Base-by-base conservation (phyloP, 2,329 filamentous ascomycete species). In the Phaeomoniella chlamydospora region DNA sequence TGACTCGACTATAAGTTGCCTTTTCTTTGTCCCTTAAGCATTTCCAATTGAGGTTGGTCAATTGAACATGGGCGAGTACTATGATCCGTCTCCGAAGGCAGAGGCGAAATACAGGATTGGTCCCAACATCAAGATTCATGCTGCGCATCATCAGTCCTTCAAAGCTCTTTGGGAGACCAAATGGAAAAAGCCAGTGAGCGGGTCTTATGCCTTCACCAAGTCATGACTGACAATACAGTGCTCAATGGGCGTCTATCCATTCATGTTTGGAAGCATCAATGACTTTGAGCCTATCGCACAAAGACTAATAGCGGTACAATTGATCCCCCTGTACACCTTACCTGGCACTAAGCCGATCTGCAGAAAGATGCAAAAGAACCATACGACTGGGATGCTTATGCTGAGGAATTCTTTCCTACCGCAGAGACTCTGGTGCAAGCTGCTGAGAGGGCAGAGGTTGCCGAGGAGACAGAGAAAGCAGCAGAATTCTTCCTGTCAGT, bases 271-370 rank as follows among this genome's bases (percentile, higher is more conserved):
- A 31, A 60, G 64, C 4, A 68, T 70, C 40, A 65, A 73, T 37
- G 80, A 86, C 55, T 84, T 87, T 49, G 68, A 72, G 46, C 77
- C 77, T 13, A 66, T 86, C 18, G 80, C 82, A 35, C 52, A 68
- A n/a, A 58, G 70, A 37, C 59, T 86, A 31, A 70, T 78, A 33
- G 55, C 67, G 42, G 69, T 72, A 53, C 35, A 49, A 29, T 6
- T 5, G 11, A 40, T 41, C 42, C 33, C 18, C 13, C 26, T 15
- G 22, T 26, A 18, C 17, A 15, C n/a, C n/a, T n/a, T n/a, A n/a
- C n/a, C n/a, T n/a, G 33, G 15, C 2, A 5, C 9, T 18, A 2
- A n/a, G n/a, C n/a, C 34, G 37, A 16, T 17, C 22, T 29, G 31
- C 40, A 69, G 58, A 59, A 70, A 48, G 61, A 70, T 45, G 65